Percentiles rank a stretch among this genome's conserved stretches.
Evolutionary conservation across 805 yeast genomes (phyloP).

Genomic region (Candida caryicola): DNA sequence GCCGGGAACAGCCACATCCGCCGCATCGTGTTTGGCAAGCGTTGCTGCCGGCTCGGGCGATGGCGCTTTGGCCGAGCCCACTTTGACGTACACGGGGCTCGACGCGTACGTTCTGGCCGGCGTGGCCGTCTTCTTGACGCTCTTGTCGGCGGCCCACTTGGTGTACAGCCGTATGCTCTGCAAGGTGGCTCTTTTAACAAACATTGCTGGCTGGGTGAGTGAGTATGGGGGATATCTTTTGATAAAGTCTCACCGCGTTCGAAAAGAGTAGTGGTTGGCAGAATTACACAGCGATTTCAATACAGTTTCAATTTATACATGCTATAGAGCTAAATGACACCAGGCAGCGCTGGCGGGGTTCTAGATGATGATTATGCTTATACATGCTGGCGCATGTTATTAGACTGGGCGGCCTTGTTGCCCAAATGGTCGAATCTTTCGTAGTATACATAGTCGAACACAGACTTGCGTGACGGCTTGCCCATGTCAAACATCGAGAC

Average conservation of each 20-base stretch:
- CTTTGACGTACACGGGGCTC: constrained; percentile 11
- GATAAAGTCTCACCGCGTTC: too few relatives aligned
- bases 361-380: too few relatives aligned
- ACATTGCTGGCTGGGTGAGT: too few relatives aligned
- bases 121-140: neutral
- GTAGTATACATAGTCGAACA: constrained; percentile 9
- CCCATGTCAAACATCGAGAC: constrained; percentile 6
- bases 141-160: neutral
- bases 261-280: too few relatives aligned
- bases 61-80: constrained; percentile 2
- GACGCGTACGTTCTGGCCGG: constrained; percentile 4
- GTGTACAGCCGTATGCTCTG: neutral
- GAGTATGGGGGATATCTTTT: too few relatives aligned
- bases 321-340: too few relatives aligned
- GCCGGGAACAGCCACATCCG: neutral
- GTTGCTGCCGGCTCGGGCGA: too few relatives aligned
- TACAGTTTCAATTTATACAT: too few relatives aligned
- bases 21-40: too few relatives aligned
- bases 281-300: too few relatives aligned
- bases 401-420: neutral
- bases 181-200: neutral
- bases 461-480: constrained; percentile 5
- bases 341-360: too few relatives aligned
- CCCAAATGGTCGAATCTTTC: constrained; percentile 6
- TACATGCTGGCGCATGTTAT: too few relatives aligned